phyloP scores from a whole-genome alignment of 768 basidiomycete genomes.

The Amanita pseudoporphyria region DNA sequence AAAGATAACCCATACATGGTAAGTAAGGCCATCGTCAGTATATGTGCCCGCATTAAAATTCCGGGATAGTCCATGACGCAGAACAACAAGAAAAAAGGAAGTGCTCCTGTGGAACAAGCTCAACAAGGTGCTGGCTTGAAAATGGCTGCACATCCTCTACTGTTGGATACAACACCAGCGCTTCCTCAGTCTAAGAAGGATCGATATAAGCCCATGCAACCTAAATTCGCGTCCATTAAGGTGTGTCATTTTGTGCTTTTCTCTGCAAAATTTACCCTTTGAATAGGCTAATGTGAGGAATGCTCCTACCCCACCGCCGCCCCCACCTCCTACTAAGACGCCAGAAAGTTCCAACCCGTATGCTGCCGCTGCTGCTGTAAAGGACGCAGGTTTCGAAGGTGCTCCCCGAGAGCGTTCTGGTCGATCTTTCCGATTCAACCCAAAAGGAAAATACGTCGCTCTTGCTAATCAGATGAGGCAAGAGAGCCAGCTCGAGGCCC shows the following conservation, averaged over 20 bases:
- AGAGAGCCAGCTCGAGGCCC: constrained; percentile 75
- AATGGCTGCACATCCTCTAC: constrained; percentile 84
- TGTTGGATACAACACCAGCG: constrained; percentile 57
- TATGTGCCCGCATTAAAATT: background rate
- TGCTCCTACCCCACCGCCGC: constrained; percentile 50
- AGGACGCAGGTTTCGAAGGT: constrained; percentile 63
- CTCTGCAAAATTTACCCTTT: background rate
- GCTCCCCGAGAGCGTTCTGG: constrained; percentile 63
- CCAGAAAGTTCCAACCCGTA: constrained; percentile 69
- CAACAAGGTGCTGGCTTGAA: constrained; percentile 80
- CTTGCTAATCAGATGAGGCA: constrained; percentile 63
- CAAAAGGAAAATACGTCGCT: constrained; percentile 85
- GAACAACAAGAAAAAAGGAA: constrained; percentile 42
- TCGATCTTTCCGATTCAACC: constrained; percentile 75
- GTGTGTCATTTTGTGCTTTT: constrained; percentile 26
- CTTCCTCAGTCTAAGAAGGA: constrained; percentile 76
- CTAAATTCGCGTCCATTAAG: constrained; percentile 95
- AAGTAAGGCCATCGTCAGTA: constrained; percentile 11
- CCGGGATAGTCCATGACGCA: constrained; percentile 40
- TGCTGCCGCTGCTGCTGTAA: constrained; percentile 45
- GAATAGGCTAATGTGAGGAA: constrained; percentile 69
- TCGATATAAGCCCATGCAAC: constrained; percentile 96
- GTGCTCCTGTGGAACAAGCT: constrained; percentile 40
- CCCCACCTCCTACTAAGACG: constrained; percentile 27
- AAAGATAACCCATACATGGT: constrained; percentile 90